phyloP scores from a whole-genome alignment of 768 basidiomycete species.

The Daedaleopsis sinensis region DNA sequence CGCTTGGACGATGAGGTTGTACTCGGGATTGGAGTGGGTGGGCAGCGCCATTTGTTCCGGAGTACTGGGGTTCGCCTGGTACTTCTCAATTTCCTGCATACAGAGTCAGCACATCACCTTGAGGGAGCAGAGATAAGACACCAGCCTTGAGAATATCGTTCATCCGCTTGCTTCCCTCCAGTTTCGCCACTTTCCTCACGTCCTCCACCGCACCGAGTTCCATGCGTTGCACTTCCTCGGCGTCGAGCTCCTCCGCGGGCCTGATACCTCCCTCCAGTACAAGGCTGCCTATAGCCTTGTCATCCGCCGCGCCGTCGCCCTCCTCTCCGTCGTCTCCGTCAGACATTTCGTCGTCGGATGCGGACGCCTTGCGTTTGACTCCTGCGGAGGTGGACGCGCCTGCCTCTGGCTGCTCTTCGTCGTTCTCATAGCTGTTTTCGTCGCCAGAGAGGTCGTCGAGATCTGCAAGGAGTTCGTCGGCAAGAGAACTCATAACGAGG shows the following conservation, averaged over 20 bases:
- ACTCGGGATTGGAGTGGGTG: slow-evolving; percentile 91
- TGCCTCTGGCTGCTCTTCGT: slow-evolving; percentile 33
- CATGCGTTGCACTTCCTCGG: slow-evolving; percentile 93
- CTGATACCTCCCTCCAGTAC: slow-evolving; percentile 85
- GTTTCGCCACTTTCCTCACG: slow-evolving; percentile 84
- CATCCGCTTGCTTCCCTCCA: slow-evolving; percentile 88
- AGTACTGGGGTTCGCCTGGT: slow-evolving; percentile 76
- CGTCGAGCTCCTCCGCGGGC: slow-evolving; percentile 95
- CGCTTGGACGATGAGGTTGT: slow-evolving; percentile 93
- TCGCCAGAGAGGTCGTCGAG: slow-evolving; percentile 81
- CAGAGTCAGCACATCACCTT: not conserved
- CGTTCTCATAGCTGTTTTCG: slow-evolving; percentile 49
- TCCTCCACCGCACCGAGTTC: slow-evolving; percentile 85
- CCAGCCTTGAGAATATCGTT: slow-evolving; percentile 79
- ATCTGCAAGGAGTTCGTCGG: slow-evolving; percentile 92
- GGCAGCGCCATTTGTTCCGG: slow-evolving; percentile 78
- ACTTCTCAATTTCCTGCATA: slow-evolving; percentile 88
- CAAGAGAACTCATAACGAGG: slow-evolving; percentile 71
- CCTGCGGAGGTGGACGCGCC: slow-evolving; percentile 33
- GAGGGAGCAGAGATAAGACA: not conserved
- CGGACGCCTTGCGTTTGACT: slow-evolving; percentile 68
- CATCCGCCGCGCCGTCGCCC: slow-evolving; percentile 36
- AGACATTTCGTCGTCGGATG: slow-evolving; percentile 58
- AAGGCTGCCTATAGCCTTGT: slow-evolving; percentile 50
- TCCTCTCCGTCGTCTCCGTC: slow-evolving; percentile 51